Evolutionary conservation across 2,329 filamentous ascomycete species (phyloP).

Genomic region (Bipolaris gigantea): DNA sequence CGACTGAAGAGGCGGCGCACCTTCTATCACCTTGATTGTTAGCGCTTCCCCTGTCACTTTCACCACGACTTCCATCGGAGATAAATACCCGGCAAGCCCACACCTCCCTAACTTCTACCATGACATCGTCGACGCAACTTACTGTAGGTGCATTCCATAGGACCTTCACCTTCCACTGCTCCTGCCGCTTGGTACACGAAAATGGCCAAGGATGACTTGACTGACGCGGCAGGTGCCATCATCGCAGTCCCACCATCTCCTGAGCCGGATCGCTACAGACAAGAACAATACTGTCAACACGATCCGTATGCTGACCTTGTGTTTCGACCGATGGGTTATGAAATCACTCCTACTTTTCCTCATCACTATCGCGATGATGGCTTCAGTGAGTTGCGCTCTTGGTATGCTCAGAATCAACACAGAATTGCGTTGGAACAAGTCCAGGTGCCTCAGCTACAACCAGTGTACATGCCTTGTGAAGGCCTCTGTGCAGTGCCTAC

Average conservation of each 20-base stretch:
- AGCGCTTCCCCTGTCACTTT: conserved; percentile 2
- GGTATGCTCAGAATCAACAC: neutral
- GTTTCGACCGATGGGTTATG: neutral
- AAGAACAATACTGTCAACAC: neutral
- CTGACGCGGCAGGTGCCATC: neutral
- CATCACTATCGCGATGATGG: conserved; percentile 1
- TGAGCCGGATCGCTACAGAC: neutral
- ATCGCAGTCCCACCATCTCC: conserved; percentile 1
- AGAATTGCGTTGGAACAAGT: neutral
- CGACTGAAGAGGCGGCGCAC: neutral
- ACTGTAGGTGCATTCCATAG: conserved; percentile 7
- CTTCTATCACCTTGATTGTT: conserved; percentile 6
- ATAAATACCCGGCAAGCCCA: conserved; percentile 7
- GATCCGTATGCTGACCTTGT: neutral
- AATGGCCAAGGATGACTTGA: conserved; percentile 5
- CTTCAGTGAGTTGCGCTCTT: neutral
- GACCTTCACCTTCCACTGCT: neutral
- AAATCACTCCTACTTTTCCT: conserved; percentile 6
- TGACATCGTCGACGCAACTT: neutral
- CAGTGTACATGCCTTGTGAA: neutral
- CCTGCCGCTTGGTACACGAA: neutral
- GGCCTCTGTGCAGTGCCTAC: neutral
- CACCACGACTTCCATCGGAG: conserved; percentile 5
- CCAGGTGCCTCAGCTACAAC: neutral
- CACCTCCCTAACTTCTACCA: neutral